A percentile compares a stretch with the other conserved stretches of the same genome.
These are phyloP conservation scores for Aspergillus conjunctus DNA, from an alignment of 495 filamentous ascomycete genomes.

Conservation along the genomic window DNA sequence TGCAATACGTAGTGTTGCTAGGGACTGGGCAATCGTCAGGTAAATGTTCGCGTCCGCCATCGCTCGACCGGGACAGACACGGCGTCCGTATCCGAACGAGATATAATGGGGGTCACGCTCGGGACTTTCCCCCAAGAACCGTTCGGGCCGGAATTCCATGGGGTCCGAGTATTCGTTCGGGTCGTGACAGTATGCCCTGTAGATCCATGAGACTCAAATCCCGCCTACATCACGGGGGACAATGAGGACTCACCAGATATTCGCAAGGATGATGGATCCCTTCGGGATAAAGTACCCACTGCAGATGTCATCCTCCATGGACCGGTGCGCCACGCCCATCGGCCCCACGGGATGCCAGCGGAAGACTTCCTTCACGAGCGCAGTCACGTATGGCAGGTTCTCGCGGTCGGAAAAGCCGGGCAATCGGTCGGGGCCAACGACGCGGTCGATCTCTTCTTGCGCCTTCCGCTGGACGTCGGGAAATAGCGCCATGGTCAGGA, in stretches of 20 bases:
- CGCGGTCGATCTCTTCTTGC: constrained; percentile 60
- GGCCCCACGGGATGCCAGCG: constrained; percentile 50
- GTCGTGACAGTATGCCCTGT: constrained; percentile 38
- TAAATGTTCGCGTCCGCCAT: constrained; percentile 40
- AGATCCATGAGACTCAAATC: too few relatives aligned
- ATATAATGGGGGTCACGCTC: constrained; percentile 35
- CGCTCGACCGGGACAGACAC: constrained; percentile 40
- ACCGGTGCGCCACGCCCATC: constrained; percentile 55
- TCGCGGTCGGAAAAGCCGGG: constrained; percentile 31
- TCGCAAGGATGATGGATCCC: constrained; percentile 46
- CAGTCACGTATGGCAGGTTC: constrained; percentile 45
- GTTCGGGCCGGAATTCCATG: constrained; percentile 38
- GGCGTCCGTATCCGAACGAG: constrained; percentile 44
- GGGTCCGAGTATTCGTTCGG: constrained; percentile 38
- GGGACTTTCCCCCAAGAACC: constrained; percentile 29
- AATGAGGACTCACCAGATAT: constrained; percentile 41
- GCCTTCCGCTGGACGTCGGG: constrained; percentile 56
- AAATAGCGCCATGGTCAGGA: constrained; percentile 50
- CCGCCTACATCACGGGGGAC: too few relatives aligned
- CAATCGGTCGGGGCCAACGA: constrained; percentile 41
- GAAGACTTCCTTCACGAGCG: constrained; percentile 44
- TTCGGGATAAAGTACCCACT: constrained; percentile 56
- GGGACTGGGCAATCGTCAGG: constrained; percentile 33
- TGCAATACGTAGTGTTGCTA: constrained; percentile 43
- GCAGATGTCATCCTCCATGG: constrained; percentile 54